Evolutionary conservation across 1,284 basidiomycete genomes (phyloP).

Genomic region (Malassezia cuniculi): DNA sequence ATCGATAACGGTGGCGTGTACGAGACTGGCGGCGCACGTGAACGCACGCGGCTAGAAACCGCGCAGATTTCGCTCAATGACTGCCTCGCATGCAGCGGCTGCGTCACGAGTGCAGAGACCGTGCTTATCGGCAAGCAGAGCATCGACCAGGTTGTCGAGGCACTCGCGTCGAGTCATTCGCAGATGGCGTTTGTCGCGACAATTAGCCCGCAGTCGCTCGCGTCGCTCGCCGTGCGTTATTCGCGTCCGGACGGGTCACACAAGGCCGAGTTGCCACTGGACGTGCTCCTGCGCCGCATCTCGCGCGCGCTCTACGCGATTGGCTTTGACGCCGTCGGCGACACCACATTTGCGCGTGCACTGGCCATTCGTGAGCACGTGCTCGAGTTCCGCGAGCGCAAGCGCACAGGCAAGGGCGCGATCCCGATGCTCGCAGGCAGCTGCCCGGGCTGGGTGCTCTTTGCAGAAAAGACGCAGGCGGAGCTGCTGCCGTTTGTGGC

Average conservation of each 20-base stretch:
- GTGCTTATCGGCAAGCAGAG: slow-evolving; percentile 94
- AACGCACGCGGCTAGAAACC: slow-evolving; percentile 34
- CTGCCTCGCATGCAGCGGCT: slow-evolving; percentile 86
- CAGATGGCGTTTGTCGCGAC: slow-evolving; percentile 25
- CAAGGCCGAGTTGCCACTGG: background rate
- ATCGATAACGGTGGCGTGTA: slow-evolving; percentile 68
- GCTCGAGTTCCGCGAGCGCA: slow-evolving; percentile 56
- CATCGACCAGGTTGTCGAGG: slow-evolving; percentile 69
- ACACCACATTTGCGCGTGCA: slow-evolving; percentile 88
- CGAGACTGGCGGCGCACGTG: slow-evolving; percentile 47
- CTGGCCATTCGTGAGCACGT: slow-evolving; percentile 69
- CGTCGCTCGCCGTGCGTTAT: slow-evolving; percentile 53
- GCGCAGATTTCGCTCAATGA: slow-evolving; percentile 92
- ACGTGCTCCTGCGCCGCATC: slow-evolving; percentile 48
- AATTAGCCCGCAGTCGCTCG: slow-evolving; percentile 72
- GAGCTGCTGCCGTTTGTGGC: slow-evolving; percentile 86
- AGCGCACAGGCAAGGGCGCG: slow-evolving; percentile 20
- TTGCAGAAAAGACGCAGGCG: slow-evolving; percentile 86
- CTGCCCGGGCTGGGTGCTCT: slow-evolving; percentile 98
- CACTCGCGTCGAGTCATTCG: slow-evolving; percentile 15
- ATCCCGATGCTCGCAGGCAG: slow-evolving; percentile 88
- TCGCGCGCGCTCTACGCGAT: slow-evolving; percentile 39
- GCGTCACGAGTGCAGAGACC: slow-evolving; percentile 94
- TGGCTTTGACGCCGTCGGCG: slow-evolving; percentile 71
- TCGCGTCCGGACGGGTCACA: slow-evolving; percentile 10